Evolutionary conservation across 306 rosid genomes (phyloP), one percentile per base, ranked within the genome.

Genomic region (Erythrophleum fordii): DNA sequence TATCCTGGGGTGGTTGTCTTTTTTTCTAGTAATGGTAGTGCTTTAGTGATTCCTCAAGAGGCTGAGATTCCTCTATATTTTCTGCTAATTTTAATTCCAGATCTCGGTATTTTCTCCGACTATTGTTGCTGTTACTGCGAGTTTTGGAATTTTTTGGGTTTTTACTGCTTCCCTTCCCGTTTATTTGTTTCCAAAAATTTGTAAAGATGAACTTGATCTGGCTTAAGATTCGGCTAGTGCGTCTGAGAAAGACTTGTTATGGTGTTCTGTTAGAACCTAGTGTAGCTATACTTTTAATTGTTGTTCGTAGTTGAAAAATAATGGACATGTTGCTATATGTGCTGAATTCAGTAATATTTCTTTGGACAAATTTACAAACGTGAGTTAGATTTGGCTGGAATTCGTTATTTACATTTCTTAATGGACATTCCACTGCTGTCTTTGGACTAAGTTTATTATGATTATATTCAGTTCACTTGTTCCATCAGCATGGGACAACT

Each of bases 191-290:
- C 5, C 77, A 48, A 37, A n/a, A 83, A 18, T 59, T 72, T 48
- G 31, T 55, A 37, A 23, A 56, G 65, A 60, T 51, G 77, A 65
- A 39, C 83, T 76, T 84, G 87, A 88, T 90, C 87, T 88, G 80
- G 80, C 70, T 59, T 71, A 73, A 29, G 71, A 34, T 45, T 79
- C 13, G 69, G 29, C 69, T 67, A 20, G 23, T 62, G 75, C 60
- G 66, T 12, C 71, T 17, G 56, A 68, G 41, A 77, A 34, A 51
- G 73, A 28, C 71, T 42, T 44, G 60, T 55, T 56, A 56, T 70
- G 34, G 34, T 31, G 34, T 31, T 31, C 34, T 31, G 34, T 31
- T 44, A 56, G 52, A 13, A 48, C 35, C 52, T 53, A 51, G 59
- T 44, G 71, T 52, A 10, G 37, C 37, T 13, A 12, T 60, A 8